Percentiles rank a stretch among this genome's conserved stretches.
Conservation (phyloP, 2,329 filamentous ascomycete species). For the Pleurostoma richardsiae region DNA sequence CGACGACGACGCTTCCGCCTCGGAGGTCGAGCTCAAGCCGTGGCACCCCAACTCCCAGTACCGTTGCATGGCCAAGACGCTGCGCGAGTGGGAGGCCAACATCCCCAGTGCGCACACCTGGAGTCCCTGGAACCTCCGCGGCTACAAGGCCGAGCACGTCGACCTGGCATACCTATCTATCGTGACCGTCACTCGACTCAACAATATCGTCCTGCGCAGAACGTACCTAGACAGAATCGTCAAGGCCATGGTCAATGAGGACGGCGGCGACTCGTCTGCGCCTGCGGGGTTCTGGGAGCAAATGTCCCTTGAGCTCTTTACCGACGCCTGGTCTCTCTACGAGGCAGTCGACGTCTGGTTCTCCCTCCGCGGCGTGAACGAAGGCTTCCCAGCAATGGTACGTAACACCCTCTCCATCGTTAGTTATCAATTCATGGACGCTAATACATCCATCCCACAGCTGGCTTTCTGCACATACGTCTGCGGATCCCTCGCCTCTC, state of each 20-base stretch:
- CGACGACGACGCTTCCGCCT: not conserved
- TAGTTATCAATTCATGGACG: no score
- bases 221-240: constrained; percentile 25
- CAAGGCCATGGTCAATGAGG: not conserved
- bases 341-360: constrained; percentile 28
- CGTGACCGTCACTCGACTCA: constrained; percentile 27
- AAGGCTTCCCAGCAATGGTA: not conserved
- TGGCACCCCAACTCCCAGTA: constrained; percentile 21
- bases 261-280: constrained; percentile 4
- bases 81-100: constrained; percentile 20
- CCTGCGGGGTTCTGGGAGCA: constrained; percentile 18
- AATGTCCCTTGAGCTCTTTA: constrained; percentile 25
- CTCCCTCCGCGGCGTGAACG: constrained; percentile 8
- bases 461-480: constrained; percentile 33
- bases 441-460: no score
- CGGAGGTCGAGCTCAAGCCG: not conserved
- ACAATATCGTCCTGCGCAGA: constrained; percentile 28
- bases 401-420: constrained; percentile 14
- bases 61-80: constrained; percentile 7
- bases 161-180: constrained; percentile 28
- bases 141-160: constrained; percentile 24
- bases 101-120: constrained; percentile 25
- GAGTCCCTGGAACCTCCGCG: constrained; percentile 29
- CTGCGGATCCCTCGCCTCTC: constrained; percentile 27
- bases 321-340: constrained; percentile 25